Conservation (phyloP, 148 eudicot species). For the Polygonum aviculare region DNA sequence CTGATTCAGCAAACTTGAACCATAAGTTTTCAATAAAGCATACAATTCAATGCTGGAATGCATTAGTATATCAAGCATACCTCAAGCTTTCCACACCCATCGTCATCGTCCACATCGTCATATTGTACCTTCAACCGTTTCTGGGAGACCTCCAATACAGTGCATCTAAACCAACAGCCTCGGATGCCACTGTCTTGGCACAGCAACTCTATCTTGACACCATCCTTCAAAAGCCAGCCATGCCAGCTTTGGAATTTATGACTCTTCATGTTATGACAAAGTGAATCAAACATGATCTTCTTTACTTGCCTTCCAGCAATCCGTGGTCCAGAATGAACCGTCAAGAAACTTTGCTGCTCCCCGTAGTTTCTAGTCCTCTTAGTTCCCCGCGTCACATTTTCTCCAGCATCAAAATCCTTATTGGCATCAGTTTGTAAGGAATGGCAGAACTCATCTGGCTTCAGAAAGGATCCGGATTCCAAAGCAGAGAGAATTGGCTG, state of each 20-base stretch:
- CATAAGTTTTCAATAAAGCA: neutral
- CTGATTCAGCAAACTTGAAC: neutral
- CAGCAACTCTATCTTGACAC: constrained; percentile 65
- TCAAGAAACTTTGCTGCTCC: constrained; percentile 29
- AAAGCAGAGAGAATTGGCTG: constrained; percentile 75
- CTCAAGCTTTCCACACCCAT: constrained; percentile 66
- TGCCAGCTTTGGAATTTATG: constrained; percentile 23
- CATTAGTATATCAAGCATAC: constrained; percentile 24
- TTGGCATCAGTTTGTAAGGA: constrained; percentile 25
- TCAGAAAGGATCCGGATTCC: constrained; percentile 40
- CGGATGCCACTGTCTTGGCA: constrained; percentile 94
- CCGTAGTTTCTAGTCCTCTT: constrained; percentile 57
- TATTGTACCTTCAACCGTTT: constrained; percentile 65
- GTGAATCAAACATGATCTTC: constrained; percentile 21
- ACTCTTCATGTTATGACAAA: constrained; percentile 35
- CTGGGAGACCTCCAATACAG: constrained; percentile 49
- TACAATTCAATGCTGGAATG: no score
- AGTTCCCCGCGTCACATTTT: constrained; percentile 37
- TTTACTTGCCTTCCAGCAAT: constrained; percentile 16
- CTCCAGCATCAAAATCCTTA: constrained; percentile 40
- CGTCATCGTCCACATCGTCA: constrained; percentile 78
- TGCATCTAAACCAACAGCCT: constrained; percentile 98
- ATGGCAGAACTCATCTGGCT: constrained; percentile 14
- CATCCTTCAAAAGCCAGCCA: constrained; percentile 32
- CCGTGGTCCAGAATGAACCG: constrained; percentile 12